Base-by-base conservation (phyloP, 208 protist species). In the Leishmania guyanensis region DNA sequence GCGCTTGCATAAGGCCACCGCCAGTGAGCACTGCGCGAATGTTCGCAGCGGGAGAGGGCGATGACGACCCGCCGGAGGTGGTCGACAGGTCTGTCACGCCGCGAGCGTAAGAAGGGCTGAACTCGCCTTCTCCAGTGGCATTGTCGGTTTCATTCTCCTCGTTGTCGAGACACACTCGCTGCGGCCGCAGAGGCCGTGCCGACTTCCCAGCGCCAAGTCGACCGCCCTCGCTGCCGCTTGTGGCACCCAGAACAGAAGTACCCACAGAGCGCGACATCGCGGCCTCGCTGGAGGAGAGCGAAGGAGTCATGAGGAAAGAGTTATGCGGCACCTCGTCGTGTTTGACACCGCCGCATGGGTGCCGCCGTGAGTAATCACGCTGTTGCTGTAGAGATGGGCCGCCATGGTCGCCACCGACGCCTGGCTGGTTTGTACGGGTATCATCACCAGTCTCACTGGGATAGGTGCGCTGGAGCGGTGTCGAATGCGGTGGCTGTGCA, bases 21-120 rank as follows among this genome's bases (percentile, higher is more conserved):
- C 51, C 51, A 76, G 29, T 12, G 36, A 53, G 56, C 56, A 65
- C 39, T 51, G 56, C 39, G 4, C 17, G 74, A 5, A 77, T 53
- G 54, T 20, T n/a, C 22, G 46, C 12, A n/a, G 39, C 46, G 1
- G 76, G 50, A 62, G 76, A 54, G 9, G 64, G 50, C 46, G 62
- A 79, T 1, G 76, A 72, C 9, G 76, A 72, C 76, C 29, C 50
- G 22, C 26, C 33, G 36, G 82, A 86, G 22, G 82, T 79, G 48
- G 77, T 82, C 20, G 82, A 86, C 39, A 77, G 29, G 51, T 86
- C 82, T 3, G 46, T 80, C 20, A 79, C 78, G 14, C 82, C 82
- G 33, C 77, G 82, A 29, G 82, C 78, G 82, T 86, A 86, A 33
- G 82, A 86, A 2, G 82, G 82, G 58, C 79, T 73, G 58, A 81